phyloP scores from a whole-genome alignment of 768 basidiomycete species.

The Terana coerulea region DNA sequence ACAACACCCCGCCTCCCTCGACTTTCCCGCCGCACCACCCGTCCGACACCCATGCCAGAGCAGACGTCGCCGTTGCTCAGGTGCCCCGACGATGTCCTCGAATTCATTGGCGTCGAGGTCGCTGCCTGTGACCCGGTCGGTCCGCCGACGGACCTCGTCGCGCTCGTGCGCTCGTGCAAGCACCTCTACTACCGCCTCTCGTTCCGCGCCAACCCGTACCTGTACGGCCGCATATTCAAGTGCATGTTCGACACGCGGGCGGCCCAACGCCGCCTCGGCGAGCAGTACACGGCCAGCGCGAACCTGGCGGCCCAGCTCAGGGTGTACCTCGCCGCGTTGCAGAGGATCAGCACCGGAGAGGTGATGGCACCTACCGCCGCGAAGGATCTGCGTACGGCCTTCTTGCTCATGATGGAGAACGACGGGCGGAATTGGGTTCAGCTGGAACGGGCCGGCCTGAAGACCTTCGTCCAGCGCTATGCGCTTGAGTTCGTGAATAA shows the following conservation, averaged over 20 bases:
- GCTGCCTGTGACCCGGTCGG: slow-evolving; percentile 37
- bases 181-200: slow-evolving; percentile 36
- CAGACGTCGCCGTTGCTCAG: too few species aligned
- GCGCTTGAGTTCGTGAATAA: slow-evolving; percentile 47
- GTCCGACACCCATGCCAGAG: too few species aligned
- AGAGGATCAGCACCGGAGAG: slow-evolving; percentile 31
- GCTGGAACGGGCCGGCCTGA: slow-evolving; percentile 49
- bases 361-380: slow-evolving; percentile 21
- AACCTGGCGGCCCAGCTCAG: slow-evolving; percentile 37
- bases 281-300: slow-evolving; percentile 32
- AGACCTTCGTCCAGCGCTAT: slow-evolving; percentile 41
- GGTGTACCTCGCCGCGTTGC: slow-evolving; percentile 32
- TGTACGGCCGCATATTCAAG: slow-evolving; percentile 53
- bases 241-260: slow-evolving; percentile 55
- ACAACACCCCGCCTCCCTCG: neutral
- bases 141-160: slow-evolving; percentile 44
- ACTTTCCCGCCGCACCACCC: neutral
- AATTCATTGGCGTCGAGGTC: slow-evolving; percentile 49
- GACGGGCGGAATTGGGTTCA: slow-evolving; percentile 62
- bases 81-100: slow-evolving; percentile 33
- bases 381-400: slow-evolving; percentile 45
- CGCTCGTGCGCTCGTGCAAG: slow-evolving; percentile 45
- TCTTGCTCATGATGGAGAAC: slow-evolving; percentile 60
- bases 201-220: slow-evolving; percentile 27
- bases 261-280: slow-evolving; percentile 45